Evolutionary conservation across 2,329 filamentous ascomycete genomes (phyloP).

Genomic region (Chalaropsis thielavioides): DNA sequence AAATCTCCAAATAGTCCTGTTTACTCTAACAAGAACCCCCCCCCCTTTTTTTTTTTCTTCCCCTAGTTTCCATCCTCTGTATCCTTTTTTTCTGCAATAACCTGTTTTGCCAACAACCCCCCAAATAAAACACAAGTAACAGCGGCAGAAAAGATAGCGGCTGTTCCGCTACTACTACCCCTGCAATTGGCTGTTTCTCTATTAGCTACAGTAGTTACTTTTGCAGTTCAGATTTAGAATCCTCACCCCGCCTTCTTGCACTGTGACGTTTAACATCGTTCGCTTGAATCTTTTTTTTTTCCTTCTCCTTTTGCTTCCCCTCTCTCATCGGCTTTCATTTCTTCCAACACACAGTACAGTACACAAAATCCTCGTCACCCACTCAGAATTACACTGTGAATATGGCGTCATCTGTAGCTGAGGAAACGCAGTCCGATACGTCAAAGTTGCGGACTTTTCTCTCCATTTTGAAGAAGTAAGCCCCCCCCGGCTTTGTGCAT

Average conservation of each 20-base stretch:
- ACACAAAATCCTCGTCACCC: neutral
- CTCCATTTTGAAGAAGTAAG: conserved; percentile 17
- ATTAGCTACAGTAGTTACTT: neutral
- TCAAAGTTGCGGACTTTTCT: conserved; percentile 16
- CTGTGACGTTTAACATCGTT: neutral
- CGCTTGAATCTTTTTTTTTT: neutral
- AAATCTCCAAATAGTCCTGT: neutral
- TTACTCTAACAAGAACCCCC: neutral
- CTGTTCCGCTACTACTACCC: neutral
- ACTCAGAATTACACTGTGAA: neutral
- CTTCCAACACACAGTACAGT: neutral
- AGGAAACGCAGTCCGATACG: conserved; percentile 15
- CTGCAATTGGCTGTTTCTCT: neutral
- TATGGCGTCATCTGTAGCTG: conserved; percentile 15
- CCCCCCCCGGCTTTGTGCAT: conserved; percentile 2
- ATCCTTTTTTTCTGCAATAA: neutral
- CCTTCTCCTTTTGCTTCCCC: neutral
- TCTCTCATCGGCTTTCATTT: neutral
- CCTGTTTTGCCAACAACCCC: neutral
- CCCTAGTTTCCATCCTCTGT: neutral
- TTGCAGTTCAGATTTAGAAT: conserved; percentile 4
- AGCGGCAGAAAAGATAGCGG: neutral
- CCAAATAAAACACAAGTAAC: neutral
- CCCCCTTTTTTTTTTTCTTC: no score
- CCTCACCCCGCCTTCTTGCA: conserved; percentile 1